Percentiles rank a stretch among this genome's conserved stretches.
phyloP scores from a whole-genome alignment of 129 eudicot species.

The Kitagawia praeruptora region DNA sequence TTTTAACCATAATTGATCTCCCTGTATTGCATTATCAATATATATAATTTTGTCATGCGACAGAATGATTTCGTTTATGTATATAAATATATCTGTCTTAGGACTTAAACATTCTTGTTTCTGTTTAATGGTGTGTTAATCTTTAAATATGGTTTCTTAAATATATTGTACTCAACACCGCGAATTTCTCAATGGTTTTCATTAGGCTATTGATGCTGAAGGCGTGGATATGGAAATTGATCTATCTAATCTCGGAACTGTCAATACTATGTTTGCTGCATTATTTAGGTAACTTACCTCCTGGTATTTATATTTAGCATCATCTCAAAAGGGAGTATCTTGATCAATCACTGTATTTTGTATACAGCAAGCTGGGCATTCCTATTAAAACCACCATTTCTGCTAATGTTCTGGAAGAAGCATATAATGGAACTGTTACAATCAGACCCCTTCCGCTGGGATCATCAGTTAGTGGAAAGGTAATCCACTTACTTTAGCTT shows the following conservation, averaged over 20 bases:
- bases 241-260: slow-evolving; percentile 91
- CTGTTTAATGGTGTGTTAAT: too few relatives aligned
- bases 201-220: slow-evolving; percentile 86
- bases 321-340: not conserved
- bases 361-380: slow-evolving; percentile 83
- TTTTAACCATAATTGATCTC: not conserved
- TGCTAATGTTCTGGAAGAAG: slow-evolving; percentile 97
- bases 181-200: not conserved
- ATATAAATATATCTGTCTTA: too few relatives aligned
- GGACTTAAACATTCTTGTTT: not conserved
- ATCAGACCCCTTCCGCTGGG: slow-evolving; percentile 90
- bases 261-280: slow-evolving; percentile 95
- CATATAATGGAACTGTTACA: slow-evolving; percentile 82
- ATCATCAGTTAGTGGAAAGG: slow-evolving; percentile 92
- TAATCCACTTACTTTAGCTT: slow-evolving; percentile 11
- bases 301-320: not conserved
- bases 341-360: slow-evolving; percentile 6
- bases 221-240: slow-evolving; percentile 99
- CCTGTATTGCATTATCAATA: not conserved
- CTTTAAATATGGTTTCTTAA: not conserved
- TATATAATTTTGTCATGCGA: not conserved
- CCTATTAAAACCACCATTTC: slow-evolving; percentile 98
- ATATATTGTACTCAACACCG: not conserved
- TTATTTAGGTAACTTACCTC: slow-evolving; percentile 57
- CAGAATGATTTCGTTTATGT: not conserved